Conservation (phyloP, 345 rosid species). For the Sisymbrium irio region DNA sequence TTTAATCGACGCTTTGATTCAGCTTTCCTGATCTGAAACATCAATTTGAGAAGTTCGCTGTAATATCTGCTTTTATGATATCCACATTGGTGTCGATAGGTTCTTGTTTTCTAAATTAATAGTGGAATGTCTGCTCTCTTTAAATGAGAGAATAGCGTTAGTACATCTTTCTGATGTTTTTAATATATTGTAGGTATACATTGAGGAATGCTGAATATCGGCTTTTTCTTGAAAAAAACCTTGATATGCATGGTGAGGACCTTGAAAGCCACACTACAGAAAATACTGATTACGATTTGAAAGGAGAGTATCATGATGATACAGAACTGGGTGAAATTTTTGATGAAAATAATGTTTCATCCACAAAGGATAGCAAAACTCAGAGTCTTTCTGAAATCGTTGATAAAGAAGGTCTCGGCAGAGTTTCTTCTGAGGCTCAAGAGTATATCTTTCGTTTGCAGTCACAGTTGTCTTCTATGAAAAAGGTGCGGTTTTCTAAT, state of each 20-base stretch:
- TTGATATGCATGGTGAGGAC: slow-evolving; percentile 50
- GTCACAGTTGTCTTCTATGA: slow-evolving; percentile 64
- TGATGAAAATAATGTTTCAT: slow-evolving; percentile 35
- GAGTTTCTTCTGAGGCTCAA: slow-evolving; percentile 67
- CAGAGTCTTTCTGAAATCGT: slow-evolving; percentile 39
- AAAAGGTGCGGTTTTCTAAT: slow-evolving; percentile 72
- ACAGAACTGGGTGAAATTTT: slow-evolving; percentile 30
- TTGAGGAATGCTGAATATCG: slow-evolving; percentile 88
- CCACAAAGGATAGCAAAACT: slow-evolving; percentile 29
- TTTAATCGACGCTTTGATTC: not conserved
- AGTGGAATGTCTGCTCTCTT: not conserved
- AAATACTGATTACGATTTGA: slow-evolving; percentile 38
- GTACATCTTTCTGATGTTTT: not conserved
- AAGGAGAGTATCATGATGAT: slow-evolving; percentile 39
- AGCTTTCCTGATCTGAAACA: too few species aligned
- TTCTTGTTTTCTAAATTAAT: not conserved
- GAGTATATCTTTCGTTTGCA: slow-evolving; percentile 68
- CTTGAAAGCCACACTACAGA: slow-evolving; percentile 41
- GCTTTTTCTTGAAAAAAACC: slow-evolving; percentile 85
- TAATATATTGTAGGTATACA: slow-evolving; percentile 60
- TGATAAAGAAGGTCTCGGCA: slow-evolving; percentile 54
- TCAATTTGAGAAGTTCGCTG: too few species aligned
- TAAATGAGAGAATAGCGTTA: not conserved
- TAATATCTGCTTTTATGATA: too few species aligned
- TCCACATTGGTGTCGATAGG: too few species aligned